phyloP scores from a whole-genome alignment of 73 alveolate genomes.

The Uronychia setigera region DNA sequence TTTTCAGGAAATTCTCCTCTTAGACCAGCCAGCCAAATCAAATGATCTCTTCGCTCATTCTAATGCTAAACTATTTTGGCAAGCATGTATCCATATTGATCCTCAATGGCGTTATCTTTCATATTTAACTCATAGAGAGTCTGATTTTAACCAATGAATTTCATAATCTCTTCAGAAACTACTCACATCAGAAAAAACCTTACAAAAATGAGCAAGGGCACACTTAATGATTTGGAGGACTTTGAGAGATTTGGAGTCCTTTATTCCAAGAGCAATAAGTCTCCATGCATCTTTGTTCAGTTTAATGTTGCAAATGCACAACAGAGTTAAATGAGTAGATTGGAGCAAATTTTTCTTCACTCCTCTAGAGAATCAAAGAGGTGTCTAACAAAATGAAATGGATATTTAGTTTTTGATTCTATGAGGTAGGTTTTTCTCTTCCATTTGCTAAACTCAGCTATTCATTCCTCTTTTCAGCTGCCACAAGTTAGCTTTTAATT shows the following conservation, averaged over 20 bases:
- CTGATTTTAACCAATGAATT: background rate
- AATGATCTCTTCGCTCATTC: conserved; percentile 71
- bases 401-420: background rate
- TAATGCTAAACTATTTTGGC: conserved; percentile 63
- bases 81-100: conserved; percentile 43
- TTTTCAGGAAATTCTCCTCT: conserved; percentile 71
- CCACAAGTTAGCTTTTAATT: background rate
- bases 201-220: background rate
- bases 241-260: background rate
- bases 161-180: background rate
- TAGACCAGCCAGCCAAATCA: conserved; percentile 62
- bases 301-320: background rate
- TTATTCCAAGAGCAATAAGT: background rate
- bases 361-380: no score
- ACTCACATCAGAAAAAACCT: background rate
- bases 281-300: background rate
- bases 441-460: background rate
- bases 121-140: background rate
- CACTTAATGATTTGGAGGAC: background rate
- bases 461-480: background rate
- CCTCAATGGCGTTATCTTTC: conserved; percentile 51
- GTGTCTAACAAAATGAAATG: background rate
- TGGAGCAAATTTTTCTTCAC: background rate
- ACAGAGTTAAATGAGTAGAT: background rate
- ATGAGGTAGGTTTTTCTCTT: background rate